Percentiles rank a stretch among this genome's conserved stretches.
phyloP scores from a whole-genome alignment of 768 basidiomycete genomes.

The Omphalotus guepiniiformis region DNA sequence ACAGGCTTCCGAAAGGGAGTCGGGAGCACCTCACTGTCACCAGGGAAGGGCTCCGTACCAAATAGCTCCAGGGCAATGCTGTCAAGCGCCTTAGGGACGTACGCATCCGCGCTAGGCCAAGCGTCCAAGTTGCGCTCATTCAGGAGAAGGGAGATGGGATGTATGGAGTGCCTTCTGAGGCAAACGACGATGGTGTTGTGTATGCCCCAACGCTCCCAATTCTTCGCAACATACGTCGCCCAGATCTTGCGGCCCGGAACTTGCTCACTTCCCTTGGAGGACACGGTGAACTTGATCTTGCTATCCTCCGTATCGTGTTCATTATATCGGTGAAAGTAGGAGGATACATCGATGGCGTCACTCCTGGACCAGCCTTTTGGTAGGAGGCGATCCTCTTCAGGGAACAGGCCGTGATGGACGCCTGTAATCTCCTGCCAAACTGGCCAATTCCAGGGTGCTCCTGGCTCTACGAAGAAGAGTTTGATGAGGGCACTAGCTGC shows the following conservation, averaged over 20 bases:
- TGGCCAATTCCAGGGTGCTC: conserved; percentile 13
- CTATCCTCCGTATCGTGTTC: not conserved
- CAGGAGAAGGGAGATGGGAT: not conserved
- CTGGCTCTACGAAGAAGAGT: conserved; percentile 8
- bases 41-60: not conserved
- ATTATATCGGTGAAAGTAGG: conserved; percentile 15
- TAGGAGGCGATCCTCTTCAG: conserved; percentile 13
- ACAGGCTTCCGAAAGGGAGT: not conserved
- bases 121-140: not conserved
- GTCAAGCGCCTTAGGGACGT: not conserved
- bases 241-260: conserved; percentile 15
- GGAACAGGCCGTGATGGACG: conserved; percentile 19
- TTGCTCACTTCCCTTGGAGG: not conserved
- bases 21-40: not conserved
- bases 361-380: conserved; percentile 14
- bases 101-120: conserved; percentile 1
- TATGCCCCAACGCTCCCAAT: conserved; percentile 14
- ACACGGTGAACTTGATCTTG: not conserved
- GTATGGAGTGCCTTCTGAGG: not conserved
- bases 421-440: conserved; percentile 20
- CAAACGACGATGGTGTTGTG: conserved; percentile 6
- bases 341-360: conserved; percentile 6
- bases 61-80: not conserved
- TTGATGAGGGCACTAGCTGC: conserved; percentile 14
- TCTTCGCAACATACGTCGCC: conserved; percentile 9